phyloP scores from a whole-genome alignment of 306 rosid species.

The Nissolia schottii region DNA sequence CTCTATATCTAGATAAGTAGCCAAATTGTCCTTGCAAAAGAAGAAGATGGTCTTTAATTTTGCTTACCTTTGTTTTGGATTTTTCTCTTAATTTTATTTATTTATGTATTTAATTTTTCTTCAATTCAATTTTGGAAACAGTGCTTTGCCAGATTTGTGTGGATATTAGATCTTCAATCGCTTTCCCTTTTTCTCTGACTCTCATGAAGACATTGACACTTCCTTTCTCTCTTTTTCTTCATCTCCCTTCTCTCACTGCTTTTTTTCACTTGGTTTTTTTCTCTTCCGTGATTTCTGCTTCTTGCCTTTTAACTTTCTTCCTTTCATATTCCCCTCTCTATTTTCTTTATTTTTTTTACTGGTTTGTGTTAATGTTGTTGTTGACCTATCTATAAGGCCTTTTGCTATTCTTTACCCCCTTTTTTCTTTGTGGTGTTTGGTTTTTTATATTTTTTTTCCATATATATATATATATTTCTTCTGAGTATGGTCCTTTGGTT shows the following conservation, averaged over 20 bases:
- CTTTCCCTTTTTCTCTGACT: constrained; percentile 56
- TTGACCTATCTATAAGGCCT: background rate
- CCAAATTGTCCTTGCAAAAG: background rate
- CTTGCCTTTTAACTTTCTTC: background rate
- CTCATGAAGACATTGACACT: constrained; percentile 72
- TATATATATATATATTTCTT: too few relatives aligned
- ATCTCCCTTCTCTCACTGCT: background rate
- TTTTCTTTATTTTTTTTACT: background rate
- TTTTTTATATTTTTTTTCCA: too few relatives aligned
- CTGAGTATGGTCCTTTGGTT: constrained; percentile 2
- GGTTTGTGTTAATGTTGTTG: background rate
- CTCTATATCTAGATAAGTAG: background rate
- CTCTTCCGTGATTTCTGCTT: constrained; percentile 50
- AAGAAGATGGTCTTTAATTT: background rate
- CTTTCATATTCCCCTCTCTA: background rate
- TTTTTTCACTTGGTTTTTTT: constrained; percentile 7
- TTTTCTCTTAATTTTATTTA: background rate
- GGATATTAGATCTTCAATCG: constrained; percentile 47
- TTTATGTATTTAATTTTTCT: background rate
- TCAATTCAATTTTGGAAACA: constrained; percentile 15
- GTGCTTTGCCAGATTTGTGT: constrained; percentile 49
- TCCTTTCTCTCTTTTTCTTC: constrained; percentile 4
- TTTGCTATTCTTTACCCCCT: background rate
- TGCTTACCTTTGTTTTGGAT: background rate
- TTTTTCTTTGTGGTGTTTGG: background rate